These are phyloP conservation scores for Phialocephala sp. DNA, from an alignment of 2,329 filamentous ascomycete genomes.

Conservation along the genomic window DNA sequence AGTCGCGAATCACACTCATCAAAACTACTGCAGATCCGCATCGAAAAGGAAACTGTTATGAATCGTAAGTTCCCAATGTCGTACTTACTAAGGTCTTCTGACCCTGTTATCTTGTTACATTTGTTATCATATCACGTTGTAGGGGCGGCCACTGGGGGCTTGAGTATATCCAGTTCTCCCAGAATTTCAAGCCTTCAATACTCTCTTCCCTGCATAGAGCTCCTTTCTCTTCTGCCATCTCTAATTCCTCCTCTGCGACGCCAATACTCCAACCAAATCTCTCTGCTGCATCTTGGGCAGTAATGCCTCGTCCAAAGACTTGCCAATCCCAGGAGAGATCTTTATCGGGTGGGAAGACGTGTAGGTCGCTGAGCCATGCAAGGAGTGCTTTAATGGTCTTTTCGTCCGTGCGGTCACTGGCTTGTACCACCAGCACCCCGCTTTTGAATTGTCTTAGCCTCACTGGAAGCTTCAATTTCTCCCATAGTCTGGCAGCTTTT, in stretches of 20 bases:
- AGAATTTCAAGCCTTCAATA: conserved; percentile 89
- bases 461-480: conserved; percentile 83
- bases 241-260: conserved; percentile 91
- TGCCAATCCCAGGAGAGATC: conserved; percentile 77
- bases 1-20: conserved; percentile 1
- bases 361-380: conserved; percentile 77
- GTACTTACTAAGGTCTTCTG: conserved; percentile 8
- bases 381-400: conserved; percentile 81
- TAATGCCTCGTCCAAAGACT: conserved; percentile 82
- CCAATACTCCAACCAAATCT: conserved; percentile 97
- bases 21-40: conserved; percentile 4
- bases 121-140: conserved; percentile 13
- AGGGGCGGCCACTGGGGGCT: conserved; percentile 3
- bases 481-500: conserved; percentile 87
- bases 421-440: conserved; percentile 92
- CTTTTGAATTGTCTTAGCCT: conserved; percentile 88
- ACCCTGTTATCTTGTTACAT: background rate
- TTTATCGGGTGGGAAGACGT: conserved; percentile 66
- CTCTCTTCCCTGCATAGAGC: conserved; percentile 89
- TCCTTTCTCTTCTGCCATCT: conserved; percentile 95
- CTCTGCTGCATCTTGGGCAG: conserved; percentile 86
- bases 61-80: background rate
- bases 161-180: conserved; percentile 70
- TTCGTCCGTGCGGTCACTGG: conserved; percentile 86
- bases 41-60: background rate